These are phyloP conservation scores for Candida tetrigidarum DNA, from an alignment of 1,139 yeast genomes.

Conservation along the genomic window DNA sequence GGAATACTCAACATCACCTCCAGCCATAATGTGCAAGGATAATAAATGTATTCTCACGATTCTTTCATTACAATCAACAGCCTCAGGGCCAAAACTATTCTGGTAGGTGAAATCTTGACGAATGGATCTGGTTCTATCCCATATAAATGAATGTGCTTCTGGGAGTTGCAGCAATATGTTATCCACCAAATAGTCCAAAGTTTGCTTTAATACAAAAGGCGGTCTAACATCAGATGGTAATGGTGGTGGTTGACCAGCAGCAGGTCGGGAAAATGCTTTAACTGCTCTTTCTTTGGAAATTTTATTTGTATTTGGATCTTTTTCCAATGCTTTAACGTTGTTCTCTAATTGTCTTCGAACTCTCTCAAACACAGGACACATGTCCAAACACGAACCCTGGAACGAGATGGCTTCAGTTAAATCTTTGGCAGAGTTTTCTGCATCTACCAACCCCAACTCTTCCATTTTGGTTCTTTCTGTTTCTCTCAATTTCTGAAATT, in stretches of 20 bases:
- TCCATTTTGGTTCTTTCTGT: conserved; percentile 84
- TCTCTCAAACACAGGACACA: conserved; percentile 96
- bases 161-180: conserved; percentile 70
- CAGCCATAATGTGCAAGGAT: conserved; percentile 87
- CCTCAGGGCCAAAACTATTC: conserved; percentile 91
- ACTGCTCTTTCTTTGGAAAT: conserved; percentile 72
- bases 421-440: conserved; percentile 80
- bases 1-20: conserved; percentile 75
- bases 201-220: conserved; percentile 68
- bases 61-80: conserved; percentile 89
- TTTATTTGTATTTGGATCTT: conserved; percentile 62
- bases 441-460: conserved; percentile 79
- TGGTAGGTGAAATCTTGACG: conserved; percentile 98
- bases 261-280: conserved; percentile 95
- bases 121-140: conserved; percentile 99
- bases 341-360: conserved; percentile 88
- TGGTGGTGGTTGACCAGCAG: conserved; percentile 99
- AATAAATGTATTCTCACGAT: conserved; percentile 89
- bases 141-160: conserved; percentile 86
- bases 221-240: conserved; percentile 98
- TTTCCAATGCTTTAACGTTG: conserved; percentile 81
- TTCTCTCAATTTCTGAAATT: conserved; percentile 74
- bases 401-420: conserved; percentile 86
- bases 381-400: conserved; percentile 86
- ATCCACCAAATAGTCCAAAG: conserved; percentile 73